Evolutionary conservation across 2,329 filamentous ascomycete genomes (phyloP).

Genomic region (Botrytis fabae): DNA sequence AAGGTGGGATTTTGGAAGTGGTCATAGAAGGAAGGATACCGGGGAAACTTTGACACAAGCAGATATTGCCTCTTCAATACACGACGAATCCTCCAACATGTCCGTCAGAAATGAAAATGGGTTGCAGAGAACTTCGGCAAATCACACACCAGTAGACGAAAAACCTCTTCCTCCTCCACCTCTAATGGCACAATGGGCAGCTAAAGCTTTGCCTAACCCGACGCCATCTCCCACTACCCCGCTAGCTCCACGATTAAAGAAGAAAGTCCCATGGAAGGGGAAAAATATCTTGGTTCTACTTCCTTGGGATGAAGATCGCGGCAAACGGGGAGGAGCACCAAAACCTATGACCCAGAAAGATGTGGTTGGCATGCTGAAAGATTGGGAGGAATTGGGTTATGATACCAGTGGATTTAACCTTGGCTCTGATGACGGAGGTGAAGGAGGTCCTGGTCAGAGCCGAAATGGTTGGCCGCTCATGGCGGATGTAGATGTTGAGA

Average conservation of each 20-base stretch:
- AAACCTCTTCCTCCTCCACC: constrained; percentile 44
- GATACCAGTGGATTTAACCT: constrained; percentile 68
- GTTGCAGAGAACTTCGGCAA: constrained; percentile 29
- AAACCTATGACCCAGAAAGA: constrained; percentile 57
- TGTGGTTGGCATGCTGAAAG: constrained; percentile 60
- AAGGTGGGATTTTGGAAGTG: constrained; percentile 25
- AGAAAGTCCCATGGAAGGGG: constrained; percentile 72
- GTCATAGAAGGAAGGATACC: constrained; percentile 41
- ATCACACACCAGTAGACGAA: constrained; percentile 39
- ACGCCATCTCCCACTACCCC: constrained; percentile 38
- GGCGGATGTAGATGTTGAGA: constrained; percentile 58
- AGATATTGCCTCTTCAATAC: constrained; percentile 34
- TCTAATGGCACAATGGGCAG: constrained; percentile 30
- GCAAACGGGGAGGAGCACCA: constrained; percentile 54
- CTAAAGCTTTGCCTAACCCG: constrained; percentile 26
- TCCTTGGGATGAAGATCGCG: constrained; percentile 66
- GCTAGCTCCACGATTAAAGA: constrained; percentile 60
- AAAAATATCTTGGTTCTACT: constrained; percentile 72
- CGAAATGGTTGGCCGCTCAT: constrained; percentile 66
- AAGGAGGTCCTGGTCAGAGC: constrained; percentile 53
- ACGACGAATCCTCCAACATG: constrained; percentile 27
- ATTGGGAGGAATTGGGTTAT: constrained; percentile 71
- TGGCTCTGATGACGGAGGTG: constrained; percentile 43
- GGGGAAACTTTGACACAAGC: constrained; percentile 39
- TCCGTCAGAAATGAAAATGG: constrained; percentile 31